Evolutionary conservation across 352 stramenopile genomes (phyloP), one percentile per base, ranked within the genome.

Genomic region (Phytophthora brassicae): DNA sequence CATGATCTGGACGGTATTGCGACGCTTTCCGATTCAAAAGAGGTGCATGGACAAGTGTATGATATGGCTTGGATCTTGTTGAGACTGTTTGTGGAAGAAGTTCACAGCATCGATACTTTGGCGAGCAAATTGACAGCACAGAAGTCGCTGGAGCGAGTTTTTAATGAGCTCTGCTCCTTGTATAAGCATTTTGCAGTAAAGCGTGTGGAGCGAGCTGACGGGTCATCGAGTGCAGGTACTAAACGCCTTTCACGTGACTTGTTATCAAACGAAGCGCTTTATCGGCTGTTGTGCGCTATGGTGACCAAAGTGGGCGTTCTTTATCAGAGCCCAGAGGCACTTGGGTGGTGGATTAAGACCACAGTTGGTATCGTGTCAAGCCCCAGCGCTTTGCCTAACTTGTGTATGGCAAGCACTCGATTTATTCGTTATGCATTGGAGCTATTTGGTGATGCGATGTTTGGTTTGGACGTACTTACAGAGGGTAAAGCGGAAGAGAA

Each of bases 311-410:
- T 65, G 29, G 2, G 9, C 11, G 14, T 58, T 47, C 28, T 71
- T 31, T 26, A 65, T 33, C 39, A 55, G 12, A 65, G 51, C 51
- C 47, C 51, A n/a, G 56, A 71, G 43, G 29, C 39, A 16, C 60
- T 65, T 23, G 19, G 26, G 19, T 72, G 63, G 63, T 75, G 67
- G 67, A 49, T 72, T 69, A 44, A 68, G 46, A 62, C 39, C 8
- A 44, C 52, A 17, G 45, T 72, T 31, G 31, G 66, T 54, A 22
- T 75, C 6, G 42, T 69, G 8, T n/a, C 36, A 19, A 66, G 17
- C 7, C 24, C 26, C 17, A 45, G 17, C 28, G 19, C 42, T 6
- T 42, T 48, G 20, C 46, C 33, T 29, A 66, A 55, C 20, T 33
- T 75, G 9, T 65, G 31, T 24, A 20, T 60, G 17, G 56, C 67